Evolutionary conservation across 768 basidiomycete genomes (phyloP), one percentile per base, ranked within the genome.

Genomic region (Ramaria rubella): DNA sequence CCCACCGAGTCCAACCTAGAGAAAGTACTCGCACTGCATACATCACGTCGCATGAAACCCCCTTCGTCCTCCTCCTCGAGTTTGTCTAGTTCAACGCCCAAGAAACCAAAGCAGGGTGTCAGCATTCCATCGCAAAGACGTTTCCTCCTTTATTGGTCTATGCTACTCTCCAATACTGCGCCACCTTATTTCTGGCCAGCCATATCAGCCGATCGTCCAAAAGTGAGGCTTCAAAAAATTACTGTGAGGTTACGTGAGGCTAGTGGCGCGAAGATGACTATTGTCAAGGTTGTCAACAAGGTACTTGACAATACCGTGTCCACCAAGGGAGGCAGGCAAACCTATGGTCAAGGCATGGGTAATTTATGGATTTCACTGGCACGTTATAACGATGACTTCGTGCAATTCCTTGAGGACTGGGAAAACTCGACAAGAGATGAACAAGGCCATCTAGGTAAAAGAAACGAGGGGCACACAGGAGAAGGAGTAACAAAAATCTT

Each of bases 41-140:
- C 86, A 1, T 73, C 81, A 0, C 77, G 79, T 38, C 78, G 85
- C 15, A 90, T 89, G 86, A 87, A 83, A 56, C 58, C 64, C 17
- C 65, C 62, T 12, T 62, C 61, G 50, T 58, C 45, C 52, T 40
- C 56, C 60, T 30, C 38, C 57, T 11, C 30, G 49, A 31, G 62
- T 30, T 58, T 60, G 60, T 49, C 63, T 68, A 44, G 70, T 68
- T 21, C 55, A 66, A 6, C 60, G 62, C 36, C 63, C 62, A 24
- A 31, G 33, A 43, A 40, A 67, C 68, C 61, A 73, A 70, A 58
- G 64, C 82, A 78, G 61, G 86, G 86, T 11, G 85, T 90, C 42
- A 87, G 83, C 59, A 92, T 92, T 61, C 86, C 90, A 0, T 87
- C 85, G 57, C 90, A 92, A 67, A 77, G 82, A 2, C 81, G 90